Percentiles rank a stretch among this genome's conserved stretches.
phyloP scores from a whole-genome alignment of 805 yeast species.

The Phaffomyces opuntiae region DNA sequence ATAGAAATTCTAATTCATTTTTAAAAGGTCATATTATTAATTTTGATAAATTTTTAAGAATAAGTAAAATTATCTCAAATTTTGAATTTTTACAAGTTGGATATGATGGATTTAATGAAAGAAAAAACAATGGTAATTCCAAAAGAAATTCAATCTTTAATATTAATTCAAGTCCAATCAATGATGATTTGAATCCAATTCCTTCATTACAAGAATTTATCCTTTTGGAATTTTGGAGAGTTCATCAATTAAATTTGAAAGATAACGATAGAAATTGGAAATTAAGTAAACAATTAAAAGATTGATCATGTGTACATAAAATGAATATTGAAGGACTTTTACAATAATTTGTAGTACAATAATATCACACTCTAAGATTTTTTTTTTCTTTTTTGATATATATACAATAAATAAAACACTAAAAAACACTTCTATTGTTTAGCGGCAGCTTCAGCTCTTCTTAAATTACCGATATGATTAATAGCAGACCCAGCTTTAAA shows the following conservation, averaged over 20 bases:
- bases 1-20: constrained; percentile 49
- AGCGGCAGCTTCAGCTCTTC: constrained; percentile 26
- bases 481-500: constrained; percentile 98
- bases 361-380: background rate
- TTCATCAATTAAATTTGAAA: constrained; percentile 48
- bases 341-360: too few species aligned
- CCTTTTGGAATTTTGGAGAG: constrained; percentile 64
- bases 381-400: background rate
- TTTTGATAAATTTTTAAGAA: constrained; percentile 65
- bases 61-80: constrained; percentile 59
- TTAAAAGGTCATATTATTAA: constrained; percentile 48
- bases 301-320: background rate
- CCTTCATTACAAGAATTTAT: constrained; percentile 42
- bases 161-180: constrained; percentile 12
- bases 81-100: constrained; percentile 63
- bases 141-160: constrained; percentile 21
- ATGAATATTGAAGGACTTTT: background rate
- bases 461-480: constrained; percentile 71
- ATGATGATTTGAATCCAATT: constrained; percentile 27
- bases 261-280: constrained; percentile 71
- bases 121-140: constrained; percentile 12
- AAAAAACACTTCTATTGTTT: background rate
- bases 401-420: background rate
- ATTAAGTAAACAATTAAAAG: constrained; percentile 41
- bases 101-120: constrained; percentile 28